Evolutionary conservation across 768 basidiomycete species (phyloP).

Genomic region (Boletus vinaceobasis): DNA sequence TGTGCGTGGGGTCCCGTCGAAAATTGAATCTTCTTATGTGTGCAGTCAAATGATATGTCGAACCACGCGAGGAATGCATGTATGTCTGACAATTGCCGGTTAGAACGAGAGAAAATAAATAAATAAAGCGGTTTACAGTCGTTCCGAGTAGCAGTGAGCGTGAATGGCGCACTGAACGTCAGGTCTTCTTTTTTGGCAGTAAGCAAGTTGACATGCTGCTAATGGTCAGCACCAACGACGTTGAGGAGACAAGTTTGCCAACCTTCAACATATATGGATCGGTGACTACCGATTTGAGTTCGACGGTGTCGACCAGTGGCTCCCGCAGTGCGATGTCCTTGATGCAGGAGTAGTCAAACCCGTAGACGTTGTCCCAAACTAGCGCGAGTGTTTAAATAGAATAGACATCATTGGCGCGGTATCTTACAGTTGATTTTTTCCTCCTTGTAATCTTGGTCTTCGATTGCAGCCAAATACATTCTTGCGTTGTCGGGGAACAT

Average conservation of each 20-base stretch:
- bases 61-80: constrained; percentile 99
- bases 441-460: constrained; percentile 99
- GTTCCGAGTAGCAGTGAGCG: constrained; percentile 76
- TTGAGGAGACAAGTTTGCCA: constrained; percentile 8
- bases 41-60: constrained; percentile 92
- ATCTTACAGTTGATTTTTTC: constrained; percentile 94
- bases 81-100: constrained; percentile 52
- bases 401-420: background rate
- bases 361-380: constrained; percentile 99
- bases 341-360: constrained; percentile 99
- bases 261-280: constrained; percentile 90
- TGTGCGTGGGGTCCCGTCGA: constrained; percentile 97
- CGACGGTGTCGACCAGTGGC: constrained; percentile 98
- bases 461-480: constrained; percentile 93
- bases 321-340: constrained; percentile 97
- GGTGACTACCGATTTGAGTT: constrained; percentile 91
- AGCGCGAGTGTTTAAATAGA: constrained; percentile 3
- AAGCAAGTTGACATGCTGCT: constrained; percentile 80
- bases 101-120: background rate
- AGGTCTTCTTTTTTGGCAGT: constrained; percentile 96
- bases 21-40: constrained; percentile 93
- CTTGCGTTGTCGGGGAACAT: constrained; percentile 96
- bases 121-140: constrained; percentile 65
- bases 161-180: constrained; percentile 77
- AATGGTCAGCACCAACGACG: constrained; percentile 4